Conservation (phyloP, 768 basidiomycete species). For the Termitomyces sp. region DNA sequence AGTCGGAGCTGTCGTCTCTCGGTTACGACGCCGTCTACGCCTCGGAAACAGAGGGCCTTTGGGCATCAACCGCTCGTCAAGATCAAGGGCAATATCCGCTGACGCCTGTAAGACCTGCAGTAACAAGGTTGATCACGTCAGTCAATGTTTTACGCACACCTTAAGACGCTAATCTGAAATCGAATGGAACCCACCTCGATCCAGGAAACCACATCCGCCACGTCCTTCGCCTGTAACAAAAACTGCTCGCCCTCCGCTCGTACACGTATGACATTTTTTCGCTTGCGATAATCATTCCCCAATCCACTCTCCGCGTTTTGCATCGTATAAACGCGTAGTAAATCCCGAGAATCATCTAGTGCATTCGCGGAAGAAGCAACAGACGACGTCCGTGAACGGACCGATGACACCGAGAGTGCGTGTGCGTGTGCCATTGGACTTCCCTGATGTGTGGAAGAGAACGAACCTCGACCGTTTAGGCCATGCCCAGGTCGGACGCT, state of each 20-base stretch:
- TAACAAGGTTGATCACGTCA: not conserved
- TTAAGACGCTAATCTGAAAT: slow-evolving; percentile 1
- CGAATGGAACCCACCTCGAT: slow-evolving; percentile 66
- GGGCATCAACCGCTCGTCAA: slow-evolving; percentile 92
- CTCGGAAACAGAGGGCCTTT: slow-evolving; percentile 77
- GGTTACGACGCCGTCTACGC: slow-evolving; percentile 7
- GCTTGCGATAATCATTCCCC: slow-evolving; percentile 91
- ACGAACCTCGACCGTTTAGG: not conserved
- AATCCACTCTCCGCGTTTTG: slow-evolving; percentile 92
- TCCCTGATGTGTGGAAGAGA: not conserved
- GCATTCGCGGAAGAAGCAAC: not conserved
- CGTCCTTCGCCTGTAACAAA: slow-evolving; percentile 81
- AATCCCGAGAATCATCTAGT: slow-evolving; percentile 37
- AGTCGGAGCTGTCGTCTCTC: not conserved
- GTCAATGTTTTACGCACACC: not conserved
- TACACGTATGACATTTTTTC: slow-evolving; percentile 90
- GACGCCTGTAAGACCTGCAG: slow-evolving; percentile 82
- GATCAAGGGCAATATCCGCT: slow-evolving; percentile 84
- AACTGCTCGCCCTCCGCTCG: slow-evolving; percentile 96
- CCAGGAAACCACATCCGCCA: slow-evolving; percentile 87
- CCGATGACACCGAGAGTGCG: slow-evolving; percentile 1
- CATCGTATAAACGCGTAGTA: slow-evolving; percentile 73
- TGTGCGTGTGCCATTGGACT: not conserved
- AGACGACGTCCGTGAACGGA: slow-evolving; percentile 7
- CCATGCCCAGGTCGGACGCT: not conserved